These are phyloP conservation scores for Erythrobasidium hasegawianum DNA, from an alignment of 1,284 basidiomycete genomes.

Conservation along the genomic window DNA sequence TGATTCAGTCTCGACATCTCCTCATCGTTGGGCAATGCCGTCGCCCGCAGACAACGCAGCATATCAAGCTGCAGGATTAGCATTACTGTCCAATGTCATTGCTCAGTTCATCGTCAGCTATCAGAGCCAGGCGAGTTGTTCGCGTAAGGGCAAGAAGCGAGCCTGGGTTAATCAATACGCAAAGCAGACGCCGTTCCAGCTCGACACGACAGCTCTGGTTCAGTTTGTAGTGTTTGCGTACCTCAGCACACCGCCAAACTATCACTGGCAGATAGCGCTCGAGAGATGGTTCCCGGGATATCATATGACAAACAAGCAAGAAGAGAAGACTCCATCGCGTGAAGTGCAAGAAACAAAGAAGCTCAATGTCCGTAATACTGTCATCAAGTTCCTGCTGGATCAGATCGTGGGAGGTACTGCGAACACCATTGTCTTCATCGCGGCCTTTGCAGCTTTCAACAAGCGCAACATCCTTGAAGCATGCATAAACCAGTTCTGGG, in stretches of 20 bases:
- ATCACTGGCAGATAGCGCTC: slow-evolving; percentile 25
- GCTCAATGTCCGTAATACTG: slow-evolving; percentile 11
- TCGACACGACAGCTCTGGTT: background rate
- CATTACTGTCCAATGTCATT: slow-evolving; percentile 21
- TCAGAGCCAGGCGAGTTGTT: slow-evolving; percentile 38
- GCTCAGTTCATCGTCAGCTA: slow-evolving; percentile 16
- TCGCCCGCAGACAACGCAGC: slow-evolving; percentile 1
- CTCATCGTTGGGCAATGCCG: background rate
- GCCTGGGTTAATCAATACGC: slow-evolving; percentile 58
- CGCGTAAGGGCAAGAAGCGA: slow-evolving; percentile 64
- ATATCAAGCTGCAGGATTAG: slow-evolving; percentile 15
- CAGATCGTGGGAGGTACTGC: slow-evolving; percentile 24
- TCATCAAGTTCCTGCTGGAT: slow-evolving; percentile 25
- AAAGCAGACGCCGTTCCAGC: background rate
- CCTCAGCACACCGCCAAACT: slow-evolving; percentile 49
- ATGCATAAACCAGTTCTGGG: slow-evolving; percentile 13
- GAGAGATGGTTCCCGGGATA: slow-evolving; percentile 16
- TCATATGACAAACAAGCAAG: background rate
- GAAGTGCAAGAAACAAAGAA: slow-evolving; percentile 14
- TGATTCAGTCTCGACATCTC: background rate
- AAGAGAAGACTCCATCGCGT: background rate
- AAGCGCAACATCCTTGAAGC: slow-evolving; percentile 4
- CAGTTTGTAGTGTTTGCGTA: slow-evolving; percentile 25
- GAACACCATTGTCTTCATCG: slow-evolving; percentile 18
- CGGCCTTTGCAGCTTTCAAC: slow-evolving; percentile 17